Base-by-base conservation (phyloP, 2,329 filamentous ascomycete genomes). In the Stagonosporopsis cucurbitacearum region DNA sequence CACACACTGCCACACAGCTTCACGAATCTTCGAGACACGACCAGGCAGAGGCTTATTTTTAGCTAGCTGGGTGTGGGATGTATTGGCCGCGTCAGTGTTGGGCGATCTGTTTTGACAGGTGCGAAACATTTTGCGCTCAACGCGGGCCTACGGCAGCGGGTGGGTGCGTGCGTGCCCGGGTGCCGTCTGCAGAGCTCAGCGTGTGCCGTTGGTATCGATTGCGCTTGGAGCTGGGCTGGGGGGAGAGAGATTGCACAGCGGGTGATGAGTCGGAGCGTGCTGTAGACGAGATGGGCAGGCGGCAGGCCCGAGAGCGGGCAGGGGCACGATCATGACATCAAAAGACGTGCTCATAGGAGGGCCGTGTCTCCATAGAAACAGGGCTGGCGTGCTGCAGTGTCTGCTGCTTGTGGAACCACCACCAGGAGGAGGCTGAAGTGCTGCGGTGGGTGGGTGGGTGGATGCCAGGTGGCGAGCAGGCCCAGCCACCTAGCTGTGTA, bases 281-380 rank as follows among this genome's bases (percentile, higher is more conserved):
- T n/a, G n/a, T 23, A 55, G 46, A 55, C 46, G 53, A 55, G 41
- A 55, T 46, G 53, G 46, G 53, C 53, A 55, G n/a, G n/a, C n/a
- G n/a, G n/a, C n/a, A n/a, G 37, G 53, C 46, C 41, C 46, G 47
- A 50, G 41, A 50, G 30, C 42, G 37, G 23, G 32, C 17, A 36
- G 42, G 36, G 23, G 42, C 39, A 46, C 37, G 54, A 57, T 52
- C 33, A 45, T 52, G 54, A 57, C 54, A 57, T 52, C 43, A 49
- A 57, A 53, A 40, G 48, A 45, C 43, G 44, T 48, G 54, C 48
- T 49, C 48, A 17, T 6, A 3, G 37, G 22, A 43, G 39, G 39
- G 36, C 54, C 54, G 44, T 52, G 49, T 57, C 54, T 57, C 54
- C 48, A 57, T 52, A 57, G 54, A 49, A 57, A 57, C 54, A 52